phyloP scores from a whole-genome alignment of 345 rosid species.

The Gossypium thurberi region DNA sequence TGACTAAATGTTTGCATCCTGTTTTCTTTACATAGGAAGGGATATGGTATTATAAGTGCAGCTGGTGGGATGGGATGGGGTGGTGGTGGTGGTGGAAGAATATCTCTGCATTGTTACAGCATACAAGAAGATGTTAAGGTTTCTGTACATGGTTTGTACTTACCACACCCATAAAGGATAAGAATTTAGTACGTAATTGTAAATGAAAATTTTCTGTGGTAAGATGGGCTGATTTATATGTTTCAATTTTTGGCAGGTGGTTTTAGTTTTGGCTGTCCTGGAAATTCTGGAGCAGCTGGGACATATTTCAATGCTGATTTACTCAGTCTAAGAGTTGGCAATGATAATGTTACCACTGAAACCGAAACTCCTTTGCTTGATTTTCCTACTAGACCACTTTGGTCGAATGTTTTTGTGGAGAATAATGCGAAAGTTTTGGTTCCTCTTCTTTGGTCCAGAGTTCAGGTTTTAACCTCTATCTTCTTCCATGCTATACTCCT shows the following conservation, averaged over 20 bases:
- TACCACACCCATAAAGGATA: slow-evolving; percentile 17
- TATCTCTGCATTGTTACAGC: slow-evolving; percentile 91
- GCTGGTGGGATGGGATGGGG: slow-evolving; percentile 94
- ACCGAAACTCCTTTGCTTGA: slow-evolving; percentile 91
- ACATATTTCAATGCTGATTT: slow-evolving; percentile 81
- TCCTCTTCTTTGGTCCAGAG: slow-evolving; percentile 90
- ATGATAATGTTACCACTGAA: slow-evolving; percentile 72
- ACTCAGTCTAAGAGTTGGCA: slow-evolving; percentile 77
- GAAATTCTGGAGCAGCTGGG: slow-evolving; percentile 97
- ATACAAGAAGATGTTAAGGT: slow-evolving; percentile 84
- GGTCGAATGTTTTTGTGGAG: slow-evolving; percentile 92
- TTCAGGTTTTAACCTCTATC: slow-evolving; percentile 58
- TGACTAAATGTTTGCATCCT: slow-evolving; percentile 10
- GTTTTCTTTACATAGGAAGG: slow-evolving; percentile 60
- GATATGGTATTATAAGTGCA: slow-evolving; percentile 74
- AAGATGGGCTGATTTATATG: slow-evolving; percentile 10
- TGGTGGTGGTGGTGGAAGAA: slow-evolving; percentile 98
- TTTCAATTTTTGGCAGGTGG: slow-evolving; percentile 54
- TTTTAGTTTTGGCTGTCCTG: slow-evolving; percentile 66
- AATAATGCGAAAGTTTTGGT: slow-evolving; percentile 89
- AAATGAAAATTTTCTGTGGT: neutral
- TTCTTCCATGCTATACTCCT: neutral
- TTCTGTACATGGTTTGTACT: slow-evolving; percentile 78
- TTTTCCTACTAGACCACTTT: slow-evolving; percentile 68
- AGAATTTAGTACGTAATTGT: neutral